Conservation (phyloP, 805 yeast species). For the Pichia occidentalis region DNA sequence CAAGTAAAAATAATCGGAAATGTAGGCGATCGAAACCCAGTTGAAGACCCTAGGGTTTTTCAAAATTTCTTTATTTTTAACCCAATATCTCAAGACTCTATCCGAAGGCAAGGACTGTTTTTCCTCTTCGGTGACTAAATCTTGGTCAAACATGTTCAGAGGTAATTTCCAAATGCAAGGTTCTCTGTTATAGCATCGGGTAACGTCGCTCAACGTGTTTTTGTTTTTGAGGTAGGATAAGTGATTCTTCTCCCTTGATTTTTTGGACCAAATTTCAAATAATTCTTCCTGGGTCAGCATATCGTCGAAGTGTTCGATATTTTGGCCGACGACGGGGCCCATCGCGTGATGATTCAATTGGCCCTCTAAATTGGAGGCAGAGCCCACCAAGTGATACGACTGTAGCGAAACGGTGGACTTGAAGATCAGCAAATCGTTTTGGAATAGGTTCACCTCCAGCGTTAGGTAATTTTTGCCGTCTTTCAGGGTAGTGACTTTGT, state of each 20-base stretch:
- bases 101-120: conserved; percentile 16
- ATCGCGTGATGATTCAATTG: conserved; percentile 26
- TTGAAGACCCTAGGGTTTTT: conserved; percentile 31
- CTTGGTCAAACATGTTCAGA: conserved; percentile 27
- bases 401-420: conserved; percentile 46
- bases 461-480: conserved; percentile 48
- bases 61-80: conserved; percentile 23
- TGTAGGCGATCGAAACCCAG: conserved; percentile 52
- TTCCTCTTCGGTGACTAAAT: conserved; percentile 19
- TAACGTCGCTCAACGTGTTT: conserved; percentile 17
- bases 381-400: conserved; percentile 26
- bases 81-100: conserved; percentile 29
- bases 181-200: conserved; percentile 26
- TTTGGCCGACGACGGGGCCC: conserved; percentile 26
- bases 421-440: conserved; percentile 44
- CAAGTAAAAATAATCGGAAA: conserved; percentile 52
- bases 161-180: conserved; percentile 32
- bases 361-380: conserved; percentile 26
- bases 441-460: conserved; percentile 49
- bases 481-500: conserved; percentile 46
- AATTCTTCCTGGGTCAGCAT: conserved; percentile 25
- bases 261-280: conserved; percentile 26
- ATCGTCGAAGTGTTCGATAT: conserved; percentile 25
- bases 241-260: conserved; percentile 18
- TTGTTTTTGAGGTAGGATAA: conserved; percentile 20